phyloP scores from a whole-genome alignment of 177 flowering plant genomes.

The Tripterygium wilfordii region DNA sequence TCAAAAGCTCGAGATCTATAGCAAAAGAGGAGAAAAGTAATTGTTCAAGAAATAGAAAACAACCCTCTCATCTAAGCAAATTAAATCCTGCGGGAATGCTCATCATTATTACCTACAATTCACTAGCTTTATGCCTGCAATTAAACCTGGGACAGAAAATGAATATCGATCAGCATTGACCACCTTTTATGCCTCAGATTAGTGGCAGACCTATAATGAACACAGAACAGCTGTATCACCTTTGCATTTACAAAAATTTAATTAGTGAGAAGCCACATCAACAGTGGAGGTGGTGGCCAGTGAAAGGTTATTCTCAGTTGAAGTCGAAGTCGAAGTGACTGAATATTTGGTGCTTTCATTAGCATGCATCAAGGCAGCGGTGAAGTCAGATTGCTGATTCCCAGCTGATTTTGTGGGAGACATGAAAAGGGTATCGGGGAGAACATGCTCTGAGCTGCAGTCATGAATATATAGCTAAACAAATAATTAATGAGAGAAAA shows the following conservation, averaged over 20 bases:
- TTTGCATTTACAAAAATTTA: constrained; percentile 31
- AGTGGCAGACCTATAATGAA: no score
- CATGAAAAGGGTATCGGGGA: constrained; percentile 83
- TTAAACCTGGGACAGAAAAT: no score
- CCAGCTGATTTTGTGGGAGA: constrained; percentile 51
- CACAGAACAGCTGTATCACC: no score
- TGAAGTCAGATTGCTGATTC: constrained; percentile 24
- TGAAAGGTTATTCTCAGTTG: constrained; percentile 9
- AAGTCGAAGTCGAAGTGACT: constrained; percentile 1
- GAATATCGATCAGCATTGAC: no score
- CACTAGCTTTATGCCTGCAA: constrained; percentile 24
- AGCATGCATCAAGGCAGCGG: constrained; percentile 3
- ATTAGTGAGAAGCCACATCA: constrained; percentile 15
- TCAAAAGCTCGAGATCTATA: no score
- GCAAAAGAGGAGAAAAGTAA: no score
- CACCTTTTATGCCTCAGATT: no score
- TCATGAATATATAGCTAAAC: background rate
- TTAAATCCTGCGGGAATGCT: constrained; percentile 11
- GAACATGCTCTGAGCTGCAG: constrained; percentile 66
- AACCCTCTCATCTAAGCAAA: no score
- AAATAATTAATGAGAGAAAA: background rate
- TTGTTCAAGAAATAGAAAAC: no score
- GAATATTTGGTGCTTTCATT: background rate
- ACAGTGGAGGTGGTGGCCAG: background rate
- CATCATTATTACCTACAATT: constrained; percentile 19